Evolutionary conservation across 345 rosid species (phyloP).

Genomic region (Bruguiera parviflora): DNA sequence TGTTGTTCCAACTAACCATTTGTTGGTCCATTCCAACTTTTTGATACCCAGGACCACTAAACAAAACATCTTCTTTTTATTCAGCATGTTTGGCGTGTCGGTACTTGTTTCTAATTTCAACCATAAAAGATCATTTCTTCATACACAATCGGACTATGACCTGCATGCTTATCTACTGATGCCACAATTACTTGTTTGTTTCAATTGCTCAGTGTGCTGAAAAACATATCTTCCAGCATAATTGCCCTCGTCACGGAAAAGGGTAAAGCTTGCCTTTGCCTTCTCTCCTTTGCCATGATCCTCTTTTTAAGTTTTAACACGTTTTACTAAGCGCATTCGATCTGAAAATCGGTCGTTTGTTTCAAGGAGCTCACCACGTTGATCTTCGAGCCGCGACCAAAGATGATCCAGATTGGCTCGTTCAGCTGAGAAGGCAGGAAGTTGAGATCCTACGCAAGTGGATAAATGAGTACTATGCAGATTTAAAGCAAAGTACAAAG

Average conservation of each 20-base stretch:
- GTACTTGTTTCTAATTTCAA: neutral
- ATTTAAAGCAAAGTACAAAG: conserved; percentile 28
- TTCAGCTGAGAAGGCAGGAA: conserved; percentile 56
- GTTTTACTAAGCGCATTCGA: neutral
- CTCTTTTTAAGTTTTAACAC: neutral
- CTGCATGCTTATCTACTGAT: too few relatives aligned
- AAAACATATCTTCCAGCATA: conserved; percentile 61
- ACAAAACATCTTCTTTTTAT: too few relatives aligned
- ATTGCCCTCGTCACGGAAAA: conserved; percentile 60
- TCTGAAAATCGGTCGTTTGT: conserved; percentile 4
- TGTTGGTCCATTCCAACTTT: too few relatives aligned
- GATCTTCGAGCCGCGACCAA: conserved; percentile 54
- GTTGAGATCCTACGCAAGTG: conserved; percentile 53
- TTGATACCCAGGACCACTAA: too few relatives aligned
- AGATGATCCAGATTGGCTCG: conserved; percentile 63
- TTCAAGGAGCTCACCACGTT: conserved; percentile 64
- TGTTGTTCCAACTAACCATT: too few relatives aligned
- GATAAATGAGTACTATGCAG: conserved; percentile 50
- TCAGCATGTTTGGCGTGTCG: too few relatives aligned
- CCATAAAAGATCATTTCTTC: neutral
- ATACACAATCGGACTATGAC: neutral
- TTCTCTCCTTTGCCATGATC: neutral
- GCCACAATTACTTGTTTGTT: neutral
- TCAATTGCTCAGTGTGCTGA: conserved; percentile 48
- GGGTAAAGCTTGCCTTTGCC: conserved; percentile 30